Evolutionary conservation across 148 eudicot genomes (phyloP), one percentile per base, ranked within the genome.

Genomic region (Chenopodium quinoa): DNA sequence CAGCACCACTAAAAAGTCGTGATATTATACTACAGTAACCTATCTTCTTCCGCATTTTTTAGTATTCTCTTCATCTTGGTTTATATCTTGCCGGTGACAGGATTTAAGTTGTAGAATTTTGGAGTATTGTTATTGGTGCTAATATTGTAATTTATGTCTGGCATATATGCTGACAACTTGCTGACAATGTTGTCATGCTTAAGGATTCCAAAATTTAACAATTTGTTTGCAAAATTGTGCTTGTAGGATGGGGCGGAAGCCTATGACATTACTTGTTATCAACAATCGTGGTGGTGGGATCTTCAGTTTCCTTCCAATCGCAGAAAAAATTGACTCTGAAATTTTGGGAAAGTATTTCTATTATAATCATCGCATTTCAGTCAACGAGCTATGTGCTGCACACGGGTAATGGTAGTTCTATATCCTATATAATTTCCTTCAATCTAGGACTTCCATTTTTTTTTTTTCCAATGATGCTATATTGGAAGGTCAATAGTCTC

Each of bases 241-340:
- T 86, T 82, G 79, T 75, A 97, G 99, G 93, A 79, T 92, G 81
- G 34, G 75, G 73, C 94, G 98, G 82, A 94, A 92, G 82, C 94
- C 94, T n/a, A 88, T 97, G 78, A 91, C 92, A 20, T 77, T 97
- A 75, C 37, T 92, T 80, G 98, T 97, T 58, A 81, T 91, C 40
- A 97, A 97, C 94, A 97, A 97, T 84, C 96, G 81, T 77, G 99
- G 99, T 82, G 99, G 99, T 47, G 97, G 92, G 48, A 97, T 97
- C 85, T 97, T 97, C 88, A 91, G 96, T 85, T 87, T 94, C 80
- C 98, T 97, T 75, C 99, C 99, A 27, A 82, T 92, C 87, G 99
- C 94, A 44, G 86, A 86, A 75, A 88, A 77, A 72, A 86, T 90
- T 25, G 95, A 94, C 62, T 78, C 86, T 77, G 86, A 84, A 70